Conservation (phyloP, 2,329 filamentous ascomycete genomes). For the Calonectria honghensis region DNA sequence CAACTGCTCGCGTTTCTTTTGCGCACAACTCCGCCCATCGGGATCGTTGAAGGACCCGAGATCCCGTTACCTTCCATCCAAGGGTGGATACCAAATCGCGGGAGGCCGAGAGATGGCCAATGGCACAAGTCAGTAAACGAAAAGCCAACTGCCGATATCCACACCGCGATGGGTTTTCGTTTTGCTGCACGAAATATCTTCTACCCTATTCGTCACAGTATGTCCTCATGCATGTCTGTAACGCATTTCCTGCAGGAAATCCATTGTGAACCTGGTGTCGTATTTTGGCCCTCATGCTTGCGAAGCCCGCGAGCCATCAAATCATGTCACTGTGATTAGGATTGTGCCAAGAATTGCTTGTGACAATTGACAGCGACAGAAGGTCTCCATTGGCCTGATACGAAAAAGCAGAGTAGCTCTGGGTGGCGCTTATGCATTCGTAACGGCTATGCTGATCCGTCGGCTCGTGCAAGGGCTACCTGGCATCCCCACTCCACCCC, state of each 20-base stretch:
- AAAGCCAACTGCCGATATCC: neutral
- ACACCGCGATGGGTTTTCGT: neutral
- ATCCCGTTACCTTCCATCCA: neutral
- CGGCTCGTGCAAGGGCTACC: neutral
- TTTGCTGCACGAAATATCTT: neutral
- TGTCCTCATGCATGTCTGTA: neutral
- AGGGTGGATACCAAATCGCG: neutral
- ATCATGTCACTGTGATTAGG: neutral
- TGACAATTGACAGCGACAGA: neutral
- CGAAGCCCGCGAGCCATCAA: neutral
- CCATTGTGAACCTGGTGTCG: neutral
- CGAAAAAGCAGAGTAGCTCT: neutral
- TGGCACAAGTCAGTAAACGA: neutral
- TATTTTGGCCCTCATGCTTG: neutral
- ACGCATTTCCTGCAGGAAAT: neutral
- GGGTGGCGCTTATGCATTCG: neutral
- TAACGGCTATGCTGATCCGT: neutral
- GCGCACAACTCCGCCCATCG: neutral
- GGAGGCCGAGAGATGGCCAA: neutral
- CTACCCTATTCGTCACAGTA: neutral
- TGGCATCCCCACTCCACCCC: neutral
- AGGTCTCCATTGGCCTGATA: neutral
- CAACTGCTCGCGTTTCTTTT: neutral
- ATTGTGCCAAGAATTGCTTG: neutral
- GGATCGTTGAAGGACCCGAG: neutral